Conservation (phyloP, 164 flowering plant genomes). For the Piper betle region DNA sequence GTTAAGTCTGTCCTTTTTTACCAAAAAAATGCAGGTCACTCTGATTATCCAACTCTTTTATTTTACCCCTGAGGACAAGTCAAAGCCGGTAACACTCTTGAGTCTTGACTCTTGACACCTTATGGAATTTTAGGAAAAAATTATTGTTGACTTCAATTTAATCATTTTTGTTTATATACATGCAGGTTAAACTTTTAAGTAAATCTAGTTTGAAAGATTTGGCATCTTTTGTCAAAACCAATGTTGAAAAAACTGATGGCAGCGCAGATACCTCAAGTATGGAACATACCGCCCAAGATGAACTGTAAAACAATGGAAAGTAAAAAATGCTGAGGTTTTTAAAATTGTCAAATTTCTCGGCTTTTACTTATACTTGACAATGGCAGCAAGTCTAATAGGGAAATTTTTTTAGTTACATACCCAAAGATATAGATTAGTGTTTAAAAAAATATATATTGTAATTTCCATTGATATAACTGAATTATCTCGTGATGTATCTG, state of each 20-base stretch:
- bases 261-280: slow-evolving; percentile 7
- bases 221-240: slow-evolving; percentile 47
- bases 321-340: not conserved
- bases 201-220: slow-evolving; percentile 63
- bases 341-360: not conserved
- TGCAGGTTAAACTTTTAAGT: slow-evolving; percentile 59
- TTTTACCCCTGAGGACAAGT: slow-evolving; percentile 59
- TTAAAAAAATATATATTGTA: too few relatives aligned
- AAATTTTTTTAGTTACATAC: too few relatives aligned
- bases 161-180: slow-evolving; percentile 1
- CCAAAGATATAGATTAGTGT: too few relatives aligned
- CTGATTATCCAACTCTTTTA: slow-evolving; percentile 66
- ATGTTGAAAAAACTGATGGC: slow-evolving; percentile 24
- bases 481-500: too few relatives aligned
- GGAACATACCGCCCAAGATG: slow-evolving; percentile 42
- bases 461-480: too few relatives aligned
- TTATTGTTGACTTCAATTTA: not conserved
- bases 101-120: not conserved
- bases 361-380: not conserved
- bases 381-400: too few relatives aligned
- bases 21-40: slow-evolving; percentile 62
- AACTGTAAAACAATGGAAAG: slow-evolving; percentile 29
- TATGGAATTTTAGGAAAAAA: not conserved
- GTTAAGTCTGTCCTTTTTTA: too few relatives aligned
- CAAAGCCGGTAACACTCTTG: slow-evolving; percentile 47